Percentiles rank a stretch among this genome's conserved stretches.
These are phyloP conservation scores for Solanum chilense DNA, from an alignment of 257 asterid species.

Conservation along the genomic window DNA sequence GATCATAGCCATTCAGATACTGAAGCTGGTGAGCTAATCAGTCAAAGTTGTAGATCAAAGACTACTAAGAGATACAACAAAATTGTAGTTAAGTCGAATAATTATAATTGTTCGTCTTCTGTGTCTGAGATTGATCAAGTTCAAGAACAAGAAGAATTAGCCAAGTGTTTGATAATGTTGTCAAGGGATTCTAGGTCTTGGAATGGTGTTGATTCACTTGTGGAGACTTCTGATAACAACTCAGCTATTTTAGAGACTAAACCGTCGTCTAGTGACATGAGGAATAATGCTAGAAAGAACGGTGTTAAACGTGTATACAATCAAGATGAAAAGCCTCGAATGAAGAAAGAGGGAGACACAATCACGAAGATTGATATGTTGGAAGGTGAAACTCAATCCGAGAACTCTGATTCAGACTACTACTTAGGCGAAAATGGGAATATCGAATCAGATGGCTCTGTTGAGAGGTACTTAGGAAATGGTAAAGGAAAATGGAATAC, in stretches of 20 bases:
- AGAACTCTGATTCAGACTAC: constrained; percentile 81
- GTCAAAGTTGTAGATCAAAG: constrained; percentile 26
- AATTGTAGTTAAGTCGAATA: constrained; percentile 27
- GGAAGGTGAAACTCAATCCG: constrained; percentile 27
- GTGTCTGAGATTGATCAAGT: constrained; percentile 67
- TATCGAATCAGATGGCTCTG: constrained; percentile 65
- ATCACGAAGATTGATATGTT: constrained; percentile 18
- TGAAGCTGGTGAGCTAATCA: constrained; percentile 23
- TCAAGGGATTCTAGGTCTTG: constrained; percentile 55
- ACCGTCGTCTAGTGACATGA: constrained; percentile 54
- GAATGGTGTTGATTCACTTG: constrained; percentile 53
- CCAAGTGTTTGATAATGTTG: constrained; percentile 72
- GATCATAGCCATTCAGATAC: constrained; percentile 40
- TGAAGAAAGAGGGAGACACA: constrained; percentile 17
- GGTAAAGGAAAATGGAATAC: constrained; percentile 11
- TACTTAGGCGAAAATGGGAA: constrained; percentile 61
- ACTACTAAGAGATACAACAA: constrained; percentile 39
- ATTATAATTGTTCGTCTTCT: constrained; percentile 33
- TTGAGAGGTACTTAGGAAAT: constrained; percentile 28
- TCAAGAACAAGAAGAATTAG: constrained; percentile 64
- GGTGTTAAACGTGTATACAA: neutral
- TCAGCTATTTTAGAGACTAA: constrained; percentile 78
- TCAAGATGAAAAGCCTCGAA: constrained; percentile 7
- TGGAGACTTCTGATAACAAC: constrained; percentile 80
- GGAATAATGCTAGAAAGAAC: constrained; percentile 12